Evolutionary conservation across 2,329 filamentous ascomycete genomes (phyloP), one percentile per base, ranked within the genome.

Genomic region (Coniochaeta sp.): DNA sequence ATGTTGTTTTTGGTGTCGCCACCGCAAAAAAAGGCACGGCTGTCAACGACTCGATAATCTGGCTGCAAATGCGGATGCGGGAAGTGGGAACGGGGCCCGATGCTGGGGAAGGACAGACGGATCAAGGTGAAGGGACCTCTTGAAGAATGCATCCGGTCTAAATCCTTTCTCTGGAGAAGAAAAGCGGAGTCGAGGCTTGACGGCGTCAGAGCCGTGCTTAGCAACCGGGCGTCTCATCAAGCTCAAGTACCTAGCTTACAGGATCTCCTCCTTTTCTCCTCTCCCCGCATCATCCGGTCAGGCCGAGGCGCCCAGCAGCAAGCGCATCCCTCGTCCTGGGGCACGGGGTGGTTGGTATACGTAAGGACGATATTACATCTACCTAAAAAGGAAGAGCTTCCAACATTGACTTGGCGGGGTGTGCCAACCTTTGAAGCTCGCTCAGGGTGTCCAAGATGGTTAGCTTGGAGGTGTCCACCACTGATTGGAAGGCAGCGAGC

Each of bases 81-180:
- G 47, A 22, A 14, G 47, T 17, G 22, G 24, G 22, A 17, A 52
- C 30, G 47, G n/a, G 47, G 30, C 6, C 47, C 24, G 26, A 52
- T 30, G 47, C 14, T 52, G 47, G 47, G 47, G 47, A 28, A 52
- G 17, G 47, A 47, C 22, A 47, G 47, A 52, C n/a, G 19, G 19
- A n/a, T 24, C 24, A n/a, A 52, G 47, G 26, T 52, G 26, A 28
- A 17, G 24, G 5, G 24, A 17, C 22, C 42, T 47, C 22, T 36
- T 28, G 16, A 26, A 17, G 47, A 30, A 30, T 52, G 47, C 47
- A 28, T 28, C 14, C 47, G 47, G 47, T 52, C 47, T 52, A 52
- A 52, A 52, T 52, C 47, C 47, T 52, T 52, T 30, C 47, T 52
- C 47, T 30, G 47, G 47, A 52, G 47, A 52, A 52, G 47, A 52